Conservation (phyloP, 2,329 filamentous ascomycete genomes). For the Pseudogymnoascus sp. region DNA sequence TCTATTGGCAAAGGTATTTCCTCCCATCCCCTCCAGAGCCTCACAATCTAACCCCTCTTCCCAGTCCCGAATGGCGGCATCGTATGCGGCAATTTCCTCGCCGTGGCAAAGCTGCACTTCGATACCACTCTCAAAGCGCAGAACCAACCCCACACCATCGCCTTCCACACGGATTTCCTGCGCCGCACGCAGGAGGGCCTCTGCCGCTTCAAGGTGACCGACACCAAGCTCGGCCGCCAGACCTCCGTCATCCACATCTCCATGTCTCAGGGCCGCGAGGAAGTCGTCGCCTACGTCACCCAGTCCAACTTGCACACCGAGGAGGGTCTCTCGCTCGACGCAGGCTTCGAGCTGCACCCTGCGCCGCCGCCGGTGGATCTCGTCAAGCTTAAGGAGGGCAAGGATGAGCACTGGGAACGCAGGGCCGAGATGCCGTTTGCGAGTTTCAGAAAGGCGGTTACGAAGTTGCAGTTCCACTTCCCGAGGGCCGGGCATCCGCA, state of each 20-base stretch:
- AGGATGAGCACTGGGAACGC: constrained; percentile 42
- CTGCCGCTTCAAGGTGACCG: constrained; percentile 51
- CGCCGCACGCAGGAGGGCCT: constrained; percentile 55
- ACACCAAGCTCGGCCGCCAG: constrained; percentile 59
- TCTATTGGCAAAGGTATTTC: constrained; percentile 56
- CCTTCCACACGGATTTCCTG: constrained; percentile 60
- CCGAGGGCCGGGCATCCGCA: constrained; percentile 40
- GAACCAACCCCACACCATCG: constrained; percentile 57
- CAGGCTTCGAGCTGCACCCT: constrained; percentile 44
- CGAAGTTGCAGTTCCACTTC: constrained; percentile 47
- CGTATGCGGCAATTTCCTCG: constrained; percentile 56
- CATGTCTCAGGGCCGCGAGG: constrained; percentile 51
- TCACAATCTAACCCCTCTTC: constrained; percentile 6
- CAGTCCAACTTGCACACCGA: constrained; percentile 57
- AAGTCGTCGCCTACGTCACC: constrained; percentile 59
- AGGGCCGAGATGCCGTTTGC: constrained; percentile 24
- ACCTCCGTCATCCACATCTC: constrained; percentile 58
- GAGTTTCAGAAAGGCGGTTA: constrained; percentile 31
- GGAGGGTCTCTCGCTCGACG: constrained; percentile 49
- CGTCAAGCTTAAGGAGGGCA: constrained; percentile 35
- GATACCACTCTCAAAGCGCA: constrained; percentile 48
- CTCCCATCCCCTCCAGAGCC: background rate
- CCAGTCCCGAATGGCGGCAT: constrained; percentile 67
- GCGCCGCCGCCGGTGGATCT: constrained; percentile 35
- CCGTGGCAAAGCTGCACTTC: constrained; percentile 55